These are phyloP conservation scores for Argentina anserina DNA, from an alignment of 306 rosid genomes.

Conservation along the genomic window DNA sequence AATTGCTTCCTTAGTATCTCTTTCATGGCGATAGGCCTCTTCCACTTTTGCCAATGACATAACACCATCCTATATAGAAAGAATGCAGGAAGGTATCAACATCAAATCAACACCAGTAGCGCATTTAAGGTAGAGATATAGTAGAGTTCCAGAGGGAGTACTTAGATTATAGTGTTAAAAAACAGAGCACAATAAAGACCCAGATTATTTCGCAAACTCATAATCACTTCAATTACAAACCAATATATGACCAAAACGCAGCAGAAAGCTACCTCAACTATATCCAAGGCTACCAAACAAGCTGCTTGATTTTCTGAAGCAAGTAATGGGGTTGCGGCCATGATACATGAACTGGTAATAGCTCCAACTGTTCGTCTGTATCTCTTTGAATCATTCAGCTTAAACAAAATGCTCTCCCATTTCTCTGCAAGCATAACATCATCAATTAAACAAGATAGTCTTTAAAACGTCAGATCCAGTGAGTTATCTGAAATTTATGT, in stretches of 20 bases:
- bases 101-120: background rate
- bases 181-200: background rate
- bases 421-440: constrained; percentile 47
- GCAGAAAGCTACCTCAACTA: constrained; percentile 64
- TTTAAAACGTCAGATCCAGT: background rate
- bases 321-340: constrained; percentile 69
- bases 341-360: constrained; percentile 72
- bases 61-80: constrained; percentile 37
- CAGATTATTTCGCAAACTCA: background rate
- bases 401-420: constrained; percentile 67
- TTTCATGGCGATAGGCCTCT: constrained; percentile 73
- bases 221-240: background rate
- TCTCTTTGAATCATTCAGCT: constrained; percentile 77
- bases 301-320: constrained; percentile 66
- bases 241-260: background rate
- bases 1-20: constrained; percentile 56
- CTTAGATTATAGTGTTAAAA: background rate
- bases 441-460: constrained; percentile 13
- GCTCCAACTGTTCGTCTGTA: constrained; percentile 84
- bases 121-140: background rate
- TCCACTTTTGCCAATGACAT: constrained; percentile 66
- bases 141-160: background rate
- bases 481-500: background rate
- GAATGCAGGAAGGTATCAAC: background rate
- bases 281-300: constrained; percentile 72